Evolutionary conservation across 352 stramenopile genomes (phyloP).

Genomic region (Achlya hypogyna): DNA sequence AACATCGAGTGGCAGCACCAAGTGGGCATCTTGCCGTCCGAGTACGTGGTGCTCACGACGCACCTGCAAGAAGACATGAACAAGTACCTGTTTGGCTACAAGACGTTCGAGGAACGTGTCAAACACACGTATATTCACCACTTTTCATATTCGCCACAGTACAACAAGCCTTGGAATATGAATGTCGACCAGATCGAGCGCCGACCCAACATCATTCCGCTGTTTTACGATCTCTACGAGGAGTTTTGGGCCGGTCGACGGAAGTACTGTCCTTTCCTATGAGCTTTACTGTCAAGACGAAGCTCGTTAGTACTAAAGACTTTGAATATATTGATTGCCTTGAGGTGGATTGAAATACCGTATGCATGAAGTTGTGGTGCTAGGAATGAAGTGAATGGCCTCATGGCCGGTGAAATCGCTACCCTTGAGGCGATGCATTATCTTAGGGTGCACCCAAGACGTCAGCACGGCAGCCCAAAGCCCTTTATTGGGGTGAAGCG

Average conservation of each 20-base stretch:
- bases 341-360: background rate
- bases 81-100: conserved; percentile 4
- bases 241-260: background rate
- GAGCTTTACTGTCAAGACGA: background rate
- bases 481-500: no score
- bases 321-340: background rate
- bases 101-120: background rate
- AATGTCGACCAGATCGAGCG: background rate
- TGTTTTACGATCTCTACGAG: conserved; percentile 9
- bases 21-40: background rate
- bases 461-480: no score
- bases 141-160: background rate
- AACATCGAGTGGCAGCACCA: background rate
- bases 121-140: conserved; percentile 14
- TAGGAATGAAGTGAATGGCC: background rate
- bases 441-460: no score
- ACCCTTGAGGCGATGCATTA: no score
- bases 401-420: no score
- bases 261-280: background rate
- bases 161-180: background rate
- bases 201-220: background rate
- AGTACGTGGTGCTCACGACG: conserved; percentile 7
- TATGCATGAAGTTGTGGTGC: background rate
- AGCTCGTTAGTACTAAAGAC: background rate
- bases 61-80: background rate